Base-by-base conservation (phyloP, 83 land plant genomes). In the Thuja plicata region DNA sequence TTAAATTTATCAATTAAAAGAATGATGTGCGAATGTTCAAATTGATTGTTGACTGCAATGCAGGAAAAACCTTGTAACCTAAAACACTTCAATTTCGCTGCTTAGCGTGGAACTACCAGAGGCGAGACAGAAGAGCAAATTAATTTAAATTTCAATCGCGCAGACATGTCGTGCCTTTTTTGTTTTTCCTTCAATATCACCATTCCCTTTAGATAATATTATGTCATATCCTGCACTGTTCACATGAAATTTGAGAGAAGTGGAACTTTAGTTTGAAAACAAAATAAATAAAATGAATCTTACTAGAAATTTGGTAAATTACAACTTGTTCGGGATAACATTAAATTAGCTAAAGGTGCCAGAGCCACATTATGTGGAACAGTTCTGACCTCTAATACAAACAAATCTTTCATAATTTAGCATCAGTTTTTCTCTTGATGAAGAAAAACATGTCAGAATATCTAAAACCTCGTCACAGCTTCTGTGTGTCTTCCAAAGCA, bases 291-390 rank as follows among this genome's bases (percentile, higher is more conserved):
- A 81, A 83, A 48, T 48, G 30, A 50, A 85, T 85, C 41, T 79
- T 40, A 79, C 43, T 6, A 37, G 38, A 85, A 85, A 54, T 2
- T 85, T 5, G 17, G 66, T 19, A 52, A 0, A 50, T 54, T 85
- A 85, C 86, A 85, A 54, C 16, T 85, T 85, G 86, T 52, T 85
- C 13, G 34, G 57, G 38, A 84, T 84, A 84, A 52, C 52, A 19
- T 85, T 84, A 52, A 79, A 38, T 52, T 50, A 52, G 35, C 5
- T 34, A 50, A 17, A 85, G 86, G 66, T 85, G 66, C 86, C 86
- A 85, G 66, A 54, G 66, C 66, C 86, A 85, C 40, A 85, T 85
- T 17, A 35, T 43, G 12, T 85, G 86, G 27, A 54, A 54, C 35
- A 54, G 7, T 52, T 52, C 66, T 17, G 15, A 52, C 11, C 66